Percentiles rank a stretch among this genome's conserved stretches.
Evolutionary conservation across 345 rosid genomes (phyloP).

Genomic region (Xanthoceras sorbifolium): DNA sequence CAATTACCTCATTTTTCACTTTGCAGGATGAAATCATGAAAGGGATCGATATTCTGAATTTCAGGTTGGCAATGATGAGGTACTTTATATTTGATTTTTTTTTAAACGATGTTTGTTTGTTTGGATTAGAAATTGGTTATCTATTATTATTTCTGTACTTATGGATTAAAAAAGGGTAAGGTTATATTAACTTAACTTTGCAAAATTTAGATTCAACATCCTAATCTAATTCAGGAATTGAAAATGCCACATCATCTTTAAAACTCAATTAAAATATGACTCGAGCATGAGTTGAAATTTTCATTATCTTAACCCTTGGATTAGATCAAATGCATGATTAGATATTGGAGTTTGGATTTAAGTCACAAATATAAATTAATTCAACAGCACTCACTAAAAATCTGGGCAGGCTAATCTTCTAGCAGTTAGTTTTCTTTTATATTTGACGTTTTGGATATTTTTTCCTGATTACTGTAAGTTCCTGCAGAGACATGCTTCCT

Average conservation of each 20-base stretch:
- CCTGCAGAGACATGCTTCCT: conserved; percentile 91
- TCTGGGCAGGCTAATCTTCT: not conserved
- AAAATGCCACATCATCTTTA: not conserved
- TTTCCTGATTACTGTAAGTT: conserved; percentile 23
- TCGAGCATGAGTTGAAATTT: not conserved
- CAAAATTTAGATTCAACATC: not conserved
- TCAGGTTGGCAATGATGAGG: conserved; percentile 91
- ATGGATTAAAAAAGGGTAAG: not conserved
- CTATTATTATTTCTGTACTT: not conserved
- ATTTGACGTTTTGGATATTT: conserved; percentile 8
- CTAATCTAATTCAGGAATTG: not conserved
- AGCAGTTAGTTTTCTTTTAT: not conserved
- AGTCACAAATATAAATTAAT: not conserved
- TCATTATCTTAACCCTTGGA: not conserved
- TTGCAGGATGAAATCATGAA: conserved; percentile 98
- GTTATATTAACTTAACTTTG: not conserved
- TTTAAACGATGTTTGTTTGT: conserved; percentile 13
- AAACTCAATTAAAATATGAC: not conserved
- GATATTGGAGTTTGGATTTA: not conserved
- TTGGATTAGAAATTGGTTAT: conserved; percentile 3
- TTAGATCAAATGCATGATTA: not conserved
- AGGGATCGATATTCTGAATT: conserved; percentile 95
- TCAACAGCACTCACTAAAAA: not conserved
- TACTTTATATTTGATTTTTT: conserved; percentile 27
- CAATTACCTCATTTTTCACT: conserved; percentile 31